Conservation (phyloP, 225 moss, liverwort and hornwort species). For the Polytrichum commune region DNA sequence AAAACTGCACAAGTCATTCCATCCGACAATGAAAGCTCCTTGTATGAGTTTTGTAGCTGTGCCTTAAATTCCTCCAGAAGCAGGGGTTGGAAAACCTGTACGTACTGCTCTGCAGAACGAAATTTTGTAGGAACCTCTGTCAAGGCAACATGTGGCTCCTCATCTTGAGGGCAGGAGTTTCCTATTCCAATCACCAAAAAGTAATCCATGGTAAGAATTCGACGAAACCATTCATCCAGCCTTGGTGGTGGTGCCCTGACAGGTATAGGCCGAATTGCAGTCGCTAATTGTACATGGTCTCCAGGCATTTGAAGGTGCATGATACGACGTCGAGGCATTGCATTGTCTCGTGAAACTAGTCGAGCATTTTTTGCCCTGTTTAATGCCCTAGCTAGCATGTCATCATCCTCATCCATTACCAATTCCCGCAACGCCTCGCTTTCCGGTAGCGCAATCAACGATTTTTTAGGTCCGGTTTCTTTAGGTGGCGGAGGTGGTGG, state of each 20-base stretch:
- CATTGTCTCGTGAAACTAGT: constrained; percentile 26
- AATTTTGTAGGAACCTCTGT: constrained; percentile 73
- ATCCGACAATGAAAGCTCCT: constrained; percentile 62
- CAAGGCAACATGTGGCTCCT: constrained; percentile 29
- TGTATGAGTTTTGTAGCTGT: constrained; percentile 60
- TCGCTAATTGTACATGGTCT: constrained; percentile 46
- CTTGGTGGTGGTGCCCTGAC: constrained; percentile 69
- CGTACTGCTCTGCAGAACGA: constrained; percentile 64
- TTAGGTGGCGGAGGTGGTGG: too few species aligned
- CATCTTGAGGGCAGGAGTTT: constrained; percentile 39
- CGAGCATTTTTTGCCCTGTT: constrained; percentile 47
- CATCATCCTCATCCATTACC: constrained; percentile 61
- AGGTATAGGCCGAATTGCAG: constrained; percentile 24
- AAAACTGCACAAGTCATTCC: constrained; percentile 61
- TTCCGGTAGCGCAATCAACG: constrained; percentile 16
- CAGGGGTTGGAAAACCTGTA: constrained; percentile 73
- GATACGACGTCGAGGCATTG: constrained; percentile 57
- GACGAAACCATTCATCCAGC: constrained; percentile 84
- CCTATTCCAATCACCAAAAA: constrained; percentile 64
- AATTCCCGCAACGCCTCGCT: constrained; percentile 57
- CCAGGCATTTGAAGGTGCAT: constrained; percentile 85
- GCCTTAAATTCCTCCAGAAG: constrained; percentile 96
- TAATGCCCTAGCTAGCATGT: constrained; percentile 67
- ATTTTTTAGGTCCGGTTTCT: constrained; percentile 10
- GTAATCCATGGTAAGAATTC: constrained; percentile 76